Evolutionary conservation across 306 rosid genomes (phyloP), one percentile per base, ranked within the genome.

Genomic region (Fragaria iinumae): DNA sequence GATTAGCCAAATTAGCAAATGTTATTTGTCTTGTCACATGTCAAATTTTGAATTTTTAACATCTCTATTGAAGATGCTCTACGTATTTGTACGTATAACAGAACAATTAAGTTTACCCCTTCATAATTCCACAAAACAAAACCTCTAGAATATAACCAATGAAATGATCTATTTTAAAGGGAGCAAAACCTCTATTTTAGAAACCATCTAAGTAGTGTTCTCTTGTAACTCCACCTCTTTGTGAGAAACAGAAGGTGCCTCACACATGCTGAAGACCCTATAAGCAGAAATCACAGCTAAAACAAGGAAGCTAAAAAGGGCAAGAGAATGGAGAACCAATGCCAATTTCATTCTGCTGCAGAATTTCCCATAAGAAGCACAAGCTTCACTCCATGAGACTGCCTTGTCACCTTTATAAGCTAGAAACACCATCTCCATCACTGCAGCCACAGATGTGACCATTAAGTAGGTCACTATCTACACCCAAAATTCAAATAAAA

Each of bases 371-470:
- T 89, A 90, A 2, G 91, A 72, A 60, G 73, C 80, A 65, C 96
- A 94, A 20, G 91, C 93, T 87, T 94, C 91, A 81, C 98, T 92
- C 98, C 98, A 94, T 66, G 98, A 81, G 72, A 90, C 88, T 76
- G 87, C 90, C 67, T 34, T 88, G 12, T 88, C 95, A 4, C 98
- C 98, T 38, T 90, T 71, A 73, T 88, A 88, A 20, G 90, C 84
- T 2, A 92, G 80, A 71, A 83, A 90, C 57, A 88, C 32, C 76
- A 94, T 84, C 85, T 94, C 98, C 80, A 80, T 75, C 55, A 82
- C 85, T 29, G 93, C 91, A 2, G 88, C 90, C 18, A 74, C 84
- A 29, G 98, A 90, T 71, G 95, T 88, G 14, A 90, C 78, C 85
- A 88, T 79, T 67, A 94, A 76, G 76, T 92, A 94, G 11, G 97